Evolutionary conservation across 116 monocot genomes (phyloP).

Genomic region (Phalaenopsis hybrid): DNA sequence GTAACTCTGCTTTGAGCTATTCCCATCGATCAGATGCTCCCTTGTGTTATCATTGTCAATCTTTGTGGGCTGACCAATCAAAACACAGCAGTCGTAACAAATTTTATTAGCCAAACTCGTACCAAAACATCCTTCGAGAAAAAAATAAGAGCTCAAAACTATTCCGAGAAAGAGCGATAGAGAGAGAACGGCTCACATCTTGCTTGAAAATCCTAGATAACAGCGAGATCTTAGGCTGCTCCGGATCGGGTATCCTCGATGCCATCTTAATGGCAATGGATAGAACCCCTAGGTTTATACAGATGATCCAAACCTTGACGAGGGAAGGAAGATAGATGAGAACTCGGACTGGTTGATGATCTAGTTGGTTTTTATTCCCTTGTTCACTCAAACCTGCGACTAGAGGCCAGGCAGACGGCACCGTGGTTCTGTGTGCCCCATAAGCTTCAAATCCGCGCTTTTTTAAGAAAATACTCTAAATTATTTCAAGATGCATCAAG

Average conservation of each 20-base stretch:
- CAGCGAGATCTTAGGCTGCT: background rate
- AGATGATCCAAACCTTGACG: background rate
- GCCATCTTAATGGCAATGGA: background rate
- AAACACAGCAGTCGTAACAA: background rate
- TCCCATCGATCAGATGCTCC: slow-evolving; percentile 29
- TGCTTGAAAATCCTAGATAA: slow-evolving; percentile 7
- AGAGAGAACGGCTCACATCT: background rate
- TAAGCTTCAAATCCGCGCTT: too few species aligned
- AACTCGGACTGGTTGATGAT: background rate
- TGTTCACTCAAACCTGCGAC: background rate
- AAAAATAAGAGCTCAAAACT: background rate
- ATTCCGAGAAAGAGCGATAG: background rate
- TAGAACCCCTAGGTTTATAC: background rate
- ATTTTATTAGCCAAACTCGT: background rate
- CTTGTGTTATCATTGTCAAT: slow-evolving; percentile 24
- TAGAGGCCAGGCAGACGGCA: background rate
- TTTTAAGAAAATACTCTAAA: too few species aligned
- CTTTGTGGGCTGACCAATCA: background rate
- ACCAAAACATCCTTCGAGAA: background rate
- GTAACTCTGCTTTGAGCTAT: slow-evolving; percentile 24
- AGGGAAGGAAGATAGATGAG: background rate
- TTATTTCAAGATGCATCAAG: too few species aligned
- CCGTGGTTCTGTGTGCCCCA: background rate
- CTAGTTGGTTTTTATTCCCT: background rate
- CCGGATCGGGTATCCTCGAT: slow-evolving; percentile 3